Evolutionary conservation across 2,329 filamentous ascomycete genomes (phyloP).

Genomic region (Curvularia eragrostidis): DNA sequence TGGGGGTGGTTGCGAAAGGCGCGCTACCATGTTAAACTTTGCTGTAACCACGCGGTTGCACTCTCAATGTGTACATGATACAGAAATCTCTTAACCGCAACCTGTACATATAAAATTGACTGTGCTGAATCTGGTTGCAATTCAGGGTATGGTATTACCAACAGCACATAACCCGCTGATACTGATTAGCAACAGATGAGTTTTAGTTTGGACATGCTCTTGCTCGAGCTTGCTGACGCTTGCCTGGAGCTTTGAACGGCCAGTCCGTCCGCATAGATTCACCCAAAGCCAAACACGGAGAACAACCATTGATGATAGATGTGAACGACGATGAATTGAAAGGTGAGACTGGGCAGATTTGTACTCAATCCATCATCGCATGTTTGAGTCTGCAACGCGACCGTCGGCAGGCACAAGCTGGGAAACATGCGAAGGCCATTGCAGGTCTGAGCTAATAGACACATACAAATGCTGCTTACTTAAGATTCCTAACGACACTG

Average conservation of each 20-base stretch:
- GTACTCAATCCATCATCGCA: slow-evolving; percentile 2
- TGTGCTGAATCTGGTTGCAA: neutral
- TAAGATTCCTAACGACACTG: slow-evolving; percentile 8
- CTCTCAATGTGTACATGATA: neutral
- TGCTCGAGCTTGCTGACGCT: slow-evolving; percentile 5
- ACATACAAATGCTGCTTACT: neutral
- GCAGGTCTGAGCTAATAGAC: slow-evolving; percentile 10
- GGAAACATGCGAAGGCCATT: slow-evolving; percentile 6
- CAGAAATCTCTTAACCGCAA: neutral
- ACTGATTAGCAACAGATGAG: slow-evolving; percentile 12
- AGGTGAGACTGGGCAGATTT: neutral
- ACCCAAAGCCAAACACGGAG: neutral
- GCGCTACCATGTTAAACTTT: neutral
- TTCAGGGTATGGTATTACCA: neutral
- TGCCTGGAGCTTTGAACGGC: neutral
- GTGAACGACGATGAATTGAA: neutral
- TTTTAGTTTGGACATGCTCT: slow-evolving; percentile 15
- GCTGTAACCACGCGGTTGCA: neutral
- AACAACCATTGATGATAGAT: neutral
- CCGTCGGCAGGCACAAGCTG: slow-evolving; percentile 7
- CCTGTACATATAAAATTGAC: neutral
- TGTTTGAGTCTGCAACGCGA: slow-evolving; percentile 13
- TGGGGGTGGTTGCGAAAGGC: neutral
- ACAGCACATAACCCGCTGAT: neutral
- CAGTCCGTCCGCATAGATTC: neutral